Percentiles rank a stretch among this genome's conserved stretches.
These are phyloP conservation scores for Pseudognaphalium luteoalbum DNA, from an alignment of 129 eudicot species.

Conservation along the genomic window DNA sequence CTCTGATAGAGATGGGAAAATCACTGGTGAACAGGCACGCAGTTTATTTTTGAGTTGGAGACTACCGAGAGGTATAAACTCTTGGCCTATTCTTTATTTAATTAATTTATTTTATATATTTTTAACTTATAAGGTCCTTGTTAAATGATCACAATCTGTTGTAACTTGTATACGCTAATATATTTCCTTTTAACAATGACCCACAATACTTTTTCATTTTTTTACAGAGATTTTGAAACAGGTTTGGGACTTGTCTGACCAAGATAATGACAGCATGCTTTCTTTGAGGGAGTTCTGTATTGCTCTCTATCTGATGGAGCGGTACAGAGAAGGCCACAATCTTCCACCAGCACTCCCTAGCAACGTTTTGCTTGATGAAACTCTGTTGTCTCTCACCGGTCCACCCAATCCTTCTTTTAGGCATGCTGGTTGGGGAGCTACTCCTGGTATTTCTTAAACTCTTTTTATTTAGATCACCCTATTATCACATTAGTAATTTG, in stretches of 20 bases:
- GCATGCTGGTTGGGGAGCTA: constrained; percentile 52
- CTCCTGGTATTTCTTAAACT: constrained; percentile 52
- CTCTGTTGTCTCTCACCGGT: constrained; percentile 79
- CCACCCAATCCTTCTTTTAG: constrained; percentile 73
- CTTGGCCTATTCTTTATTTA: background rate
- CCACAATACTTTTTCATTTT: constrained; percentile 15
- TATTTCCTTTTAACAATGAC: background rate
- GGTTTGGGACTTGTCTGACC: constrained; percentile 96
- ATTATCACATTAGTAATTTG: constrained; percentile 9
- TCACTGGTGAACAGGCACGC: constrained; percentile 88
- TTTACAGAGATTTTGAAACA: constrained; percentile 83
- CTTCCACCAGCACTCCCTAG: constrained; percentile 88
- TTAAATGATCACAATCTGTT: background rate
- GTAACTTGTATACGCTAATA: constrained; percentile 1
- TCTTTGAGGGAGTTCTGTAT: constrained; percentile 91
- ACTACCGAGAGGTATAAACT: constrained; percentile 74
- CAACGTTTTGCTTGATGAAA: constrained; percentile 81
- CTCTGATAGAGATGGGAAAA: constrained; percentile 89
- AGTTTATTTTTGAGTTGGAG: constrained; percentile 92
- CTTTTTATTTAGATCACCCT: constrained; percentile 3
- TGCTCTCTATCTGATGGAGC: constrained; percentile 90
- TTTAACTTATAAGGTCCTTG: background rate
- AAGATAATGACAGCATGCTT: constrained; percentile 98
- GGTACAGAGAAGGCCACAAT: constrained; percentile 82
- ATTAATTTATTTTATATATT: background rate